Evolutionary conservation across 495 filamentous ascomycete species (phyloP).

Genomic region (Margaritispora aquatica): DNA sequence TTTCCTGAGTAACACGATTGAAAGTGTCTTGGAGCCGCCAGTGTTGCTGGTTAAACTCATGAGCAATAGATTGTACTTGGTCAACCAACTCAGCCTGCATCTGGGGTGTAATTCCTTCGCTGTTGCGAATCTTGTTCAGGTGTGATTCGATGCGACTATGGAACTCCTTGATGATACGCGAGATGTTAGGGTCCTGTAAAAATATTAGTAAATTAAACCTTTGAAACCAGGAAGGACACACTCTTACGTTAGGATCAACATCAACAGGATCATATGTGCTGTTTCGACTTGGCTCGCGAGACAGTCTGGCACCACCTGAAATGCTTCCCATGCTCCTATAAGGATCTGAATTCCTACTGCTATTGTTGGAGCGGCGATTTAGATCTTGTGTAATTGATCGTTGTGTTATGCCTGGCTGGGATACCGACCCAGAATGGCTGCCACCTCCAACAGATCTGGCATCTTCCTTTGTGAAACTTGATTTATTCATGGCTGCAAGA

Average conservation of each 20-base stretch:
- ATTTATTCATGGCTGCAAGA: slow-evolving; percentile 7
- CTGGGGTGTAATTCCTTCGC: not conserved
- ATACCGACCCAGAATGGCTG: not conserved
- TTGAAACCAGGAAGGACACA: not conserved
- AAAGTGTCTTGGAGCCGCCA: slow-evolving; percentile 4
- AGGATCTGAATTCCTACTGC: not conserved
- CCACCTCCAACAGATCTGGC: not conserved
- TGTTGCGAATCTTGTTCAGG: not conserved
- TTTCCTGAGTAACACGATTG: not conserved
- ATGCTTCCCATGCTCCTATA: not conserved
- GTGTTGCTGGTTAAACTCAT: slow-evolving; percentile 11
- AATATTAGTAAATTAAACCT: not conserved
- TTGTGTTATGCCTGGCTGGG: not conserved
- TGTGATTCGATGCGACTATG: not conserved
- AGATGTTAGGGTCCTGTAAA: not conserved
- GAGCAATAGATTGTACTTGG: slow-evolving; percentile 6
- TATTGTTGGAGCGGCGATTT: not conserved
- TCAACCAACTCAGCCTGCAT: slow-evolving; percentile 2
- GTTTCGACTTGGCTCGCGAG: not conserved
- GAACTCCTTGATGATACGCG: not conserved
- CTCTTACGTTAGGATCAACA: not conserved
- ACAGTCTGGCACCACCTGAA: not conserved
- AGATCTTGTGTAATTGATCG: not conserved
- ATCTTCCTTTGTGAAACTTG: not conserved
- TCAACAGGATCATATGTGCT: not conserved